phyloP scores from a whole-genome alignment of 257 asterid species.

The Fraxinus pennsylvanica region DNA sequence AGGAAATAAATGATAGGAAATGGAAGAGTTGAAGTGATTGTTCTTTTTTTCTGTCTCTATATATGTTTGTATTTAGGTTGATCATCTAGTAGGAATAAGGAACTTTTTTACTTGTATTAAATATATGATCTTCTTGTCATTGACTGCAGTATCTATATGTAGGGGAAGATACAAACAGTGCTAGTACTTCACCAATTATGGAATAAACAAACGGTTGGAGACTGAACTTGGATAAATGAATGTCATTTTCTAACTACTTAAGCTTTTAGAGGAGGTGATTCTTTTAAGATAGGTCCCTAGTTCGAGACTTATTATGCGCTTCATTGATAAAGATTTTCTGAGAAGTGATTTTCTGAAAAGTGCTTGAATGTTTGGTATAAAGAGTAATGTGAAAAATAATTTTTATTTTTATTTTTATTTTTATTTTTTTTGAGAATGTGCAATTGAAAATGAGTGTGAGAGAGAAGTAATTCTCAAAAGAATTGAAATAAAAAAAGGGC shows the following conservation, averaged over 20 bases:
- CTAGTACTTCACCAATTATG: neutral
- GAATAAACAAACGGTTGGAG: neutral
- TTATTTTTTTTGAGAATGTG: too few relatives aligned
- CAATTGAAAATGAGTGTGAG: too few relatives aligned
- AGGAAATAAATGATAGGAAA: neutral
- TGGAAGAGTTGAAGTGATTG: conserved; percentile 4
- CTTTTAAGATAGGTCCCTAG: neutral
- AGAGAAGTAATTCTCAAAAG: too few relatives aligned
- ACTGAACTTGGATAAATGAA: neutral
- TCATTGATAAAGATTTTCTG: too few relatives aligned
- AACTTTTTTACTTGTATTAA: neutral
- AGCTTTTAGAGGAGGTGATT: neutral
- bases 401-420: too few relatives aligned
- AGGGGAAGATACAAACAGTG: neutral
- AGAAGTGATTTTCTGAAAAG: too few relatives aligned
- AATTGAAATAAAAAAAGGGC: too few relatives aligned
- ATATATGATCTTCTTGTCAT: neutral
- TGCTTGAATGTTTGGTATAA: too few relatives aligned
- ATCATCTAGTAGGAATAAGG: neutral
- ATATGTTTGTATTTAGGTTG: neutral
- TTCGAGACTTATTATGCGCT: neutral
- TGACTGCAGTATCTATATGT: neutral
- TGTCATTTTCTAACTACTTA: neutral
- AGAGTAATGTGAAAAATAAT: too few relatives aligned
- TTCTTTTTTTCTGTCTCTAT: neutral